Evolutionary conservation across 2,329 filamentous ascomycete genomes (phyloP), one percentile per base, ranked within the genome.

Genomic region (Elsinoe ampelina): DNA sequence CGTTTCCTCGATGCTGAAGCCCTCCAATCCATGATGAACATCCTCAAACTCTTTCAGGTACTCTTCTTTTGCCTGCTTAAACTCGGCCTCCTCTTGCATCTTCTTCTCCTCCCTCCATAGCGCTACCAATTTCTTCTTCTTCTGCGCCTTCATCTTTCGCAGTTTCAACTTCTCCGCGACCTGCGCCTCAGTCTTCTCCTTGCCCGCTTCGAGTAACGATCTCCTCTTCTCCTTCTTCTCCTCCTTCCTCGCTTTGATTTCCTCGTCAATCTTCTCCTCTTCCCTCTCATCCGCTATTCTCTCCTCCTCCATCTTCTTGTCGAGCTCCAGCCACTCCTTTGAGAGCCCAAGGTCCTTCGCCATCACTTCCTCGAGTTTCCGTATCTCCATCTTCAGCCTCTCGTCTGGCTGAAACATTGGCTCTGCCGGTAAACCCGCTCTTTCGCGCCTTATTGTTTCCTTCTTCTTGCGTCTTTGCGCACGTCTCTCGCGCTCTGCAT

Each of bases 91-190:
- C 6, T 13, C 17, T n/a, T 34, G 54, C 2, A 36, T 36, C 54
- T 54, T 38, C 50, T 13, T 39, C n/a, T 26, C 32, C 32, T 26
- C 41, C 41, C n/a, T 45, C 41, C 50, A 41, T 35, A 38, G 10
- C 35, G 22, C 39, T 6, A 30, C 54, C 17, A 56, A 20, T 32
- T 26, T 34, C 42, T 43, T 47, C 41, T 56, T 56, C 41, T 56
- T 56, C 41, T 20, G 19, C 10, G 54, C 54, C 42, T 48, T 56
- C 22, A 30, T 2, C 26, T 38, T 22, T 22, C 41, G 34, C 12
- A 47, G 15, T n/a, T 32, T 56, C 26, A 32, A 15, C 26, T 56
- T 39, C 20, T 56, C 54, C 11, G 19, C 13, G 15, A 52, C 13
- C 48, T 52, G 41, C 41, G 41, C 41, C 2, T 45, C 41, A 10